These are phyloP conservation scores for Globisporangium cystogenes DNA, from an alignment of 352 stramenopile species.

Conservation along the genomic window DNA sequence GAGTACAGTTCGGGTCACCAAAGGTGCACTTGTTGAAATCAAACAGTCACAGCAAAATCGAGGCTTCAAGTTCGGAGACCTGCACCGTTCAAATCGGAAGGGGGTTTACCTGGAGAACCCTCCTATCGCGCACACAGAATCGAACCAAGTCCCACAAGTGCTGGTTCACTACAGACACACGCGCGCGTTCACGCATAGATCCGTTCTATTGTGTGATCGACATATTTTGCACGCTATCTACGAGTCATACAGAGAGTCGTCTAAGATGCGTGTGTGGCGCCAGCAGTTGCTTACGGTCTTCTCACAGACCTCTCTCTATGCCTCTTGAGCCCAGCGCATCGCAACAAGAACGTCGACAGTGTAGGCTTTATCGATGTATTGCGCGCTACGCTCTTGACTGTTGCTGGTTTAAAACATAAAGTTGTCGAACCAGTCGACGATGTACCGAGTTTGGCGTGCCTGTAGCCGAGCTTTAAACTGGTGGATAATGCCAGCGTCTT, in stretches of 20 bases:
- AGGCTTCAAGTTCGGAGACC: background rate
- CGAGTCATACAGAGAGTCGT: background rate
- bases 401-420: background rate
- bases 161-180: background rate
- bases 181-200: background rate
- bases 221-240: background rate
- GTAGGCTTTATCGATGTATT: background rate
- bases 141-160: constrained; percentile 1
- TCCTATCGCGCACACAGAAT: constrained; percentile 4
- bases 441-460: background rate
- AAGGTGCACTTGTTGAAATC: background rate
- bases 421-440: background rate
- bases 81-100: constrained; percentile 1
- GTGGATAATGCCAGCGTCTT: constrained; percentile 1
- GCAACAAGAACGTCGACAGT: background rate
- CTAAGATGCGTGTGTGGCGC: background rate
- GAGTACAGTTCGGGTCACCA: background rate
- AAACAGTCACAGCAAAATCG: background rate
- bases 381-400: background rate
- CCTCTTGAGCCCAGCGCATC: background rate
- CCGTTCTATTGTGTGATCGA: background rate
- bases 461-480: constrained; percentile 1
- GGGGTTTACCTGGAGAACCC: constrained; percentile 6
- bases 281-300: constrained; percentile 1
- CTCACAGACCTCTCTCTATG: background rate